These are phyloP conservation scores for Scutellaria barbata DNA, from an alignment of 257 asterid genomes.

Conservation along the genomic window DNA sequence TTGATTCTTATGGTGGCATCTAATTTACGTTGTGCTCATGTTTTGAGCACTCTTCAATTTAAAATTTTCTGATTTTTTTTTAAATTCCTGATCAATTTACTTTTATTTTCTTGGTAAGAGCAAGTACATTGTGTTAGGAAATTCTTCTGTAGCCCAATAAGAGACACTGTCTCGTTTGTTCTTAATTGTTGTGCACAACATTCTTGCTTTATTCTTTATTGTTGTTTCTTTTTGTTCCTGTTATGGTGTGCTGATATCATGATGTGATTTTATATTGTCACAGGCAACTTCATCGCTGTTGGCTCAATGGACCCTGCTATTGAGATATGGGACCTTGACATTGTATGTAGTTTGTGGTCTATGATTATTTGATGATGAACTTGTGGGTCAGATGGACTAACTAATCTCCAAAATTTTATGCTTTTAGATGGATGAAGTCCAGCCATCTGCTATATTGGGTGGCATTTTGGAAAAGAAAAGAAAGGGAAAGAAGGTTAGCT, in stretches of 20 bases:
- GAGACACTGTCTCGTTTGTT: background rate
- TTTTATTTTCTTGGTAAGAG: background rate
- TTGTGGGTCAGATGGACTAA: conserved; percentile 25
- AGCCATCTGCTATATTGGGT: conserved; percentile 78
- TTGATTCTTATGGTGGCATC: background rate
- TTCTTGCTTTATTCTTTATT: background rate
- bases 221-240: background rate
- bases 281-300: conserved; percentile 90
- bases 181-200: background rate
- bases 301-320: conserved; percentile 94
- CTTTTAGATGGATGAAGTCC: conserved; percentile 85
- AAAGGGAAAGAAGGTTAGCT: conserved; percentile 73
- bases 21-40: background rate
- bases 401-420: conserved; percentile 27
- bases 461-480: conserved; percentile 75
- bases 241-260: conserved; percentile 22
- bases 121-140: background rate
- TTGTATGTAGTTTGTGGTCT: conserved; percentile 52
- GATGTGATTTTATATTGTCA: conserved; percentile 28
- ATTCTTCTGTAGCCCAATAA: background rate
- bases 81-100: background rate
- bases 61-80: background rate
- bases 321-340: conserved; percentile 96
- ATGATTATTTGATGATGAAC: conserved; percentile 2
- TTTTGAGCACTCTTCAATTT: background rate